Conservation (phyloP, 1,284 basidiomycete genomes). For the Fomitopsis pinicola region DNA sequence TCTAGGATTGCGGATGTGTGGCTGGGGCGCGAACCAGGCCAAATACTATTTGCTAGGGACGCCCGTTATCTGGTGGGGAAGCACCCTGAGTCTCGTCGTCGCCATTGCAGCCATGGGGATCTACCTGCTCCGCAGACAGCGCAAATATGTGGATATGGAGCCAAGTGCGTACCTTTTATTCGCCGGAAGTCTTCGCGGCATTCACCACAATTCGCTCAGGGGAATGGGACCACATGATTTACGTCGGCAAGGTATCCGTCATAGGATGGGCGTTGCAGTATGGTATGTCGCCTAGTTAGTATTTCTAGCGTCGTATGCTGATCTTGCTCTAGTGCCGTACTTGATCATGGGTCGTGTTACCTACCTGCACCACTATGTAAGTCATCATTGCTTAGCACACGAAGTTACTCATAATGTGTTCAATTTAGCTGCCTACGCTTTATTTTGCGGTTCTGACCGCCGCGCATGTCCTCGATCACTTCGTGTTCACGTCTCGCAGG, state of each 20-base stretch:
- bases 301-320: background rate
- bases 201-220: slow-evolving; percentile 27
- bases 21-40: slow-evolving; percentile 84
- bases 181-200: background rate
- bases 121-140: slow-evolving; percentile 83
- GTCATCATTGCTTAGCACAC: slow-evolving; percentile 18
- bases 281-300: slow-evolving; percentile 41
- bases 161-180: slow-evolving; percentile 47
- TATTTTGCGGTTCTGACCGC: slow-evolving; percentile 95
- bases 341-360: slow-evolving; percentile 95
- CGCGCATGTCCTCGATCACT: slow-evolving; percentile 89
- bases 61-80: slow-evolving; percentile 90
- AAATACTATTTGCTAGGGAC: slow-evolving; percentile 97
- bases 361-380: slow-evolving; percentile 85
- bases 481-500: slow-evolving; percentile 75
- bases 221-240: slow-evolving; percentile 94
- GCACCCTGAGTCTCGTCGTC: slow-evolving; percentile 63
- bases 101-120: slow-evolving; percentile 52
- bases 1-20: slow-evolving; percentile 93
- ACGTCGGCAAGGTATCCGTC: slow-evolving; percentile 88
- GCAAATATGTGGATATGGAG: slow-evolving; percentile 89
- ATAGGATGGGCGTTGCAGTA: slow-evolving; percentile 94
- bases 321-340: slow-evolving; percentile 69
- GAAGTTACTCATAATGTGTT: background rate
- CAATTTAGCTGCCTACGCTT: slow-evolving; percentile 78